Conservation (phyloP, 2,329 filamentous ascomycete genomes). For the Sphaerulina populicola region DNA sequence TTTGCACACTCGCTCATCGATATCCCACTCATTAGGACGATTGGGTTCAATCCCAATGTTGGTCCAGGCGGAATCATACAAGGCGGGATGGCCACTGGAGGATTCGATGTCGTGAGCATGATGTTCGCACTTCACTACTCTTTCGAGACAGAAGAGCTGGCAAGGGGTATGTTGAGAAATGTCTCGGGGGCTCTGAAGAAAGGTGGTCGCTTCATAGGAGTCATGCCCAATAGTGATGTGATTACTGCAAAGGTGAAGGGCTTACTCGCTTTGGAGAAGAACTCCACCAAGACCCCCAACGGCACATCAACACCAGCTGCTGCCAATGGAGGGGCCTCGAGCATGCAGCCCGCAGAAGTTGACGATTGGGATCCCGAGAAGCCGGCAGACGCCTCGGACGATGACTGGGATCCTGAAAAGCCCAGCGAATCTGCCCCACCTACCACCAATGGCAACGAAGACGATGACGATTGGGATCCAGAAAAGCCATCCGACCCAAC, state of each 20-base stretch:
- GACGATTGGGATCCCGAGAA: conserved; percentile 36
- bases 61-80: conserved; percentile 53
- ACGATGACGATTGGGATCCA: conserved; percentile 33
- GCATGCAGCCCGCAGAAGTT: conserved; percentile 20
- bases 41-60: conserved; percentile 73
- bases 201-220: conserved; percentile 86
- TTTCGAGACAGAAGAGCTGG: conserved; percentile 85
- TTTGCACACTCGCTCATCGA: conserved; percentile 78
- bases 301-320: conserved; percentile 20
- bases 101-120: conserved; percentile 91
- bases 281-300: conserved; percentile 33
- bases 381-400: conserved; percentile 38
- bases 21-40: conserved; percentile 69
- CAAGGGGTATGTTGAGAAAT: conserved; percentile 84
- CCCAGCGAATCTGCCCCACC: conserved; percentile 36
- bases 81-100: conserved; percentile 62
- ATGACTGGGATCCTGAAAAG: conserved; percentile 36
- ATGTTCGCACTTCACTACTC: conserved; percentile 99
- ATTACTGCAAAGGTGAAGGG: conserved; percentile 69
- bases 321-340: conserved; percentile 30
- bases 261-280: conserved; percentile 54
- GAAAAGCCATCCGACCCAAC: conserved; percentile 41
- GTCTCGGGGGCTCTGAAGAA: conserved; percentile 86
- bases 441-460: conserved; percentile 21
- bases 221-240: conserved; percentile 93